Conservation (phyloP, 768 basidiomycete genomes). For the Trametes meyenii region DNA sequence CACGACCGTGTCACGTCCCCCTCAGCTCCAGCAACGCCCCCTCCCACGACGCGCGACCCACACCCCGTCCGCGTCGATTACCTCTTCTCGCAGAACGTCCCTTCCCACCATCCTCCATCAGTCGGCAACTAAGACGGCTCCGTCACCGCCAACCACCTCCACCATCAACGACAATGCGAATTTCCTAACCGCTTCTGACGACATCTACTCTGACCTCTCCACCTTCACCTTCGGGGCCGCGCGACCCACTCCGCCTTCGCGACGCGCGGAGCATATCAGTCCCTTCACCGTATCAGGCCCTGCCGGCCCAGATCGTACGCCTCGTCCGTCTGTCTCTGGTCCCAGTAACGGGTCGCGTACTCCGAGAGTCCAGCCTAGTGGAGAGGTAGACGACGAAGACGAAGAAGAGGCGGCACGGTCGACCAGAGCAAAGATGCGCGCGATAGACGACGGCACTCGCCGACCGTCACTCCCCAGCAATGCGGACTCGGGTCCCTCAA, state of each 20-base stretch:
- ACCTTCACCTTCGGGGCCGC: conserved; percentile 47
- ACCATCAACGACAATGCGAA: conserved; percentile 17
- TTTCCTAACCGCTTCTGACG: conserved; percentile 27
- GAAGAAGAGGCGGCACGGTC: conserved; percentile 37
- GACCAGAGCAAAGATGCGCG: conserved; percentile 44
- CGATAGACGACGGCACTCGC: conserved; percentile 45
- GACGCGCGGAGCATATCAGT: conserved; percentile 36
- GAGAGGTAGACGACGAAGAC: conserved; percentile 39
- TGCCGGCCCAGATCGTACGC: conserved; percentile 44
- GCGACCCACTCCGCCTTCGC: conserved; percentile 26
- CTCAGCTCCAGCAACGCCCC: conserved; percentile 16
- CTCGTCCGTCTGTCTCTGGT: conserved; percentile 45
- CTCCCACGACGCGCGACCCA: conserved; percentile 24
- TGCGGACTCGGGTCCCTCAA: conserved; percentile 17
- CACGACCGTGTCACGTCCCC: conserved; percentile 23
- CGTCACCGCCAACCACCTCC: conserved; percentile 22
- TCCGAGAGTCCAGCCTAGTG: conserved; percentile 36
- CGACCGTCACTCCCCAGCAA: conserved; percentile 46
- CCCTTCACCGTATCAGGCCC: conserved; percentile 38
- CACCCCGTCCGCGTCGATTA: conserved; percentile 28
- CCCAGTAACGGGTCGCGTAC: conserved; percentile 35
- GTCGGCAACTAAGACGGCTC: conserved; percentile 21
- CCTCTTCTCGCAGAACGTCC: conserved; percentile 31
- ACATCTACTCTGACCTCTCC: conserved; percentile 44
- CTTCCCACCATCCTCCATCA: conserved; percentile 33